Evolutionary conservation across 495 filamentous ascomycete genomes (phyloP).

Genomic region (Tirmania nivea): DNA sequence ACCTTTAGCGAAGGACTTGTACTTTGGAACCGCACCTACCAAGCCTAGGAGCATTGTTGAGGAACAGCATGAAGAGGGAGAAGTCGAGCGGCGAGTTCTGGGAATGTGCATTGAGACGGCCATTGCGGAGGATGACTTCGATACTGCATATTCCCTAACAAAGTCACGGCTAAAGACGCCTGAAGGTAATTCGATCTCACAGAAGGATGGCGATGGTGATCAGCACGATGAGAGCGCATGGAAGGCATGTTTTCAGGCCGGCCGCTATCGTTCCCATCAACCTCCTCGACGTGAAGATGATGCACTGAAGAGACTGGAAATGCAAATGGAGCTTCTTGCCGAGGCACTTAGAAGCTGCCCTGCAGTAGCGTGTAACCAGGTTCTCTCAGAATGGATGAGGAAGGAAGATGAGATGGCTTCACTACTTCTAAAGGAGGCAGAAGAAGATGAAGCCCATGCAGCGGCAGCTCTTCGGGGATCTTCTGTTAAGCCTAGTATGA

Average conservation of each 20-base stretch:
- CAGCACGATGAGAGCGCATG: constrained; percentile 37
- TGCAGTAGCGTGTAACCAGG: constrained; percentile 53
- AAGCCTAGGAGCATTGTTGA: constrained; percentile 3
- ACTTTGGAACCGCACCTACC: constrained; percentile 15
- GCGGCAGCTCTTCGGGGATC: constrained; percentile 17
- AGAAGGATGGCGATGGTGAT: constrained; percentile 32
- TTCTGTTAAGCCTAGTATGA: background rate
- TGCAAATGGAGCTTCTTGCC: constrained; percentile 77
- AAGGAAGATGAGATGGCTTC: constrained; percentile 69
- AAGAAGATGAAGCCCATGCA: constrained; percentile 49
- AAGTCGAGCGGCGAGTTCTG: constrained; percentile 43
- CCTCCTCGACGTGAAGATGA: constrained; percentile 22
- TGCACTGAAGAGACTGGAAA: constrained; percentile 29
- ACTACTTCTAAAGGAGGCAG: constrained; percentile 45
- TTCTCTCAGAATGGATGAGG: constrained; percentile 60
- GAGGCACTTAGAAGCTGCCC: constrained; percentile 67
- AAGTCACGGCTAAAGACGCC: constrained; percentile 33
- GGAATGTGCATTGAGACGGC: constrained; percentile 80
- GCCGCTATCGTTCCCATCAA: constrained; percentile 40
- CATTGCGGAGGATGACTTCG: constrained; percentile 72
- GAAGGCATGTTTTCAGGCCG: constrained; percentile 78
- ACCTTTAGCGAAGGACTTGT: constrained; percentile 49
- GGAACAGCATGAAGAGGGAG: constrained; percentile 10
- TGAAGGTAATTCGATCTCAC: constrained; percentile 2
- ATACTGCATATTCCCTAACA: constrained; percentile 90